Percentiles rank a stretch among this genome's conserved stretches.
phyloP scores from a whole-genome alignment of 495 filamentous ascomycete species.

The Xylaria palmicola region DNA sequence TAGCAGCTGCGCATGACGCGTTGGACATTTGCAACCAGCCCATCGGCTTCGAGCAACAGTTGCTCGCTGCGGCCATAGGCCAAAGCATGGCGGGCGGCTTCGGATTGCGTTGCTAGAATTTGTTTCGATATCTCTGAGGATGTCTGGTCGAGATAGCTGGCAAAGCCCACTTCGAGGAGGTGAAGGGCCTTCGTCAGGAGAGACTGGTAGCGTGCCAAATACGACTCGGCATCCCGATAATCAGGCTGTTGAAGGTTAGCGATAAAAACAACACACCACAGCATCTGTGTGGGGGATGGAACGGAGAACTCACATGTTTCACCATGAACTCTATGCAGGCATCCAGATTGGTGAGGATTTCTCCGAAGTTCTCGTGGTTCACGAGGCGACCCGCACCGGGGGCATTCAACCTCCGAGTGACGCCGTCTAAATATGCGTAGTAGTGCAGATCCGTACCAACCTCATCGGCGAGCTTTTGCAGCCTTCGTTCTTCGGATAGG shows the following conservation, averaged over 20 bases:
- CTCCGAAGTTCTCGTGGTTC: conserved; percentile 74
- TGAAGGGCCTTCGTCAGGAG: conserved; percentile 61
- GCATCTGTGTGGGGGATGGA: neutral
- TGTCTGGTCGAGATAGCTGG: conserved; percentile 42
- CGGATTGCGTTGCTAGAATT: conserved; percentile 46
- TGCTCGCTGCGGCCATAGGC: conserved; percentile 52
- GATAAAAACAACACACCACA: neutral
- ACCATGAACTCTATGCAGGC: conserved; percentile 89
- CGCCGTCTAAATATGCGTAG: conserved; percentile 87
- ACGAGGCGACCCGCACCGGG: conserved; percentile 84
- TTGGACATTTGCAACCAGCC: conserved; percentile 46
- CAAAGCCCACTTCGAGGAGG: conserved; percentile 53
- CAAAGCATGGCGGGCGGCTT: conserved; percentile 50
- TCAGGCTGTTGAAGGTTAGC: conserved; percentile 54
- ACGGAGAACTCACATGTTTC: conserved; percentile 59
- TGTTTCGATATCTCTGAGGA: conserved; percentile 46
- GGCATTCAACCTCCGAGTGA: conserved; percentile 85
- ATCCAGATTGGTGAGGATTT: conserved; percentile 82
- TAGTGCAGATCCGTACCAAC: conserved; percentile 85
- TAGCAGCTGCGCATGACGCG: conserved; percentile 53
- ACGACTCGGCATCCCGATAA: conserved; percentile 83
- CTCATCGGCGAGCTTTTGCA: conserved; percentile 72
- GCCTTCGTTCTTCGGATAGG: conserved; percentile 70
- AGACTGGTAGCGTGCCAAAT: conserved; percentile 86
- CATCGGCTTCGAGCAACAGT: conserved; percentile 45